A percentile compares a stretch with the other conserved stretches of the same genome.
Conservation (phyloP, 2,329 filamentous ascomycete species). For the Cercospora zeae-maydis region DNA sequence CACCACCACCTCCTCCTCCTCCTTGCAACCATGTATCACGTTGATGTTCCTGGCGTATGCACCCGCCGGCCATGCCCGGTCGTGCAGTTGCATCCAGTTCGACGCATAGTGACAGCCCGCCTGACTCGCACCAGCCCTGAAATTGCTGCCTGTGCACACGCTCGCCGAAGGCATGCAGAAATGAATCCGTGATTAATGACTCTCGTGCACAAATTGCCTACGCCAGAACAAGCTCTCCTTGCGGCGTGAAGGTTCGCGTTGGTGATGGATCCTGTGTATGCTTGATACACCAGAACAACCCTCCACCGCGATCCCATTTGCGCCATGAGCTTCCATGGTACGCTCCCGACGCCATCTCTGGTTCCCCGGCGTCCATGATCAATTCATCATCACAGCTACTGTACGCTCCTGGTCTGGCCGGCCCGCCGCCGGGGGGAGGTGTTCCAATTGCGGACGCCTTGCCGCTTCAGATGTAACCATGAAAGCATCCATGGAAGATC, state of each 20-base stretch:
- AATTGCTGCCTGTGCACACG: background rate
- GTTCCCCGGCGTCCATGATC: background rate
- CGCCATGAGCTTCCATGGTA: background rate
- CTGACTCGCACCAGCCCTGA: background rate
- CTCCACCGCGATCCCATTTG: background rate
- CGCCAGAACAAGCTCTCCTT: background rate
- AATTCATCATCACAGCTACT: background rate
- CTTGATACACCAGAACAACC: background rate
- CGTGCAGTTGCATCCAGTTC: background rate
- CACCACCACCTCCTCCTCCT: background rate
- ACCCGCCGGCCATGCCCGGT: background rate
- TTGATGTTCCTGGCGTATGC: background rate
- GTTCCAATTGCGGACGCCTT: background rate
- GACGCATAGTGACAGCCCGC: background rate
- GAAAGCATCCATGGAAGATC: background rate
- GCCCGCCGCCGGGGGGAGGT: background rate
- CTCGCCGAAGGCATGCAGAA: background rate
- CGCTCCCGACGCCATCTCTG: background rate
- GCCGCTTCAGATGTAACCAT: background rate
- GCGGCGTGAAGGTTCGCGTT: background rate
- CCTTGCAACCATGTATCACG: background rate
- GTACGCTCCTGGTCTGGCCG: background rate
- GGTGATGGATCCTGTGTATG: background rate
- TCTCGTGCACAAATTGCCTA: background rate
- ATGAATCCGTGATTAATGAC: background rate